Percentiles rank a stretch among this genome's conserved stretches.
These are phyloP conservation scores for Magnusiomyces tetraspermus DNA, from an alignment of 1,139 yeast species.

Conservation along the genomic window DNA sequence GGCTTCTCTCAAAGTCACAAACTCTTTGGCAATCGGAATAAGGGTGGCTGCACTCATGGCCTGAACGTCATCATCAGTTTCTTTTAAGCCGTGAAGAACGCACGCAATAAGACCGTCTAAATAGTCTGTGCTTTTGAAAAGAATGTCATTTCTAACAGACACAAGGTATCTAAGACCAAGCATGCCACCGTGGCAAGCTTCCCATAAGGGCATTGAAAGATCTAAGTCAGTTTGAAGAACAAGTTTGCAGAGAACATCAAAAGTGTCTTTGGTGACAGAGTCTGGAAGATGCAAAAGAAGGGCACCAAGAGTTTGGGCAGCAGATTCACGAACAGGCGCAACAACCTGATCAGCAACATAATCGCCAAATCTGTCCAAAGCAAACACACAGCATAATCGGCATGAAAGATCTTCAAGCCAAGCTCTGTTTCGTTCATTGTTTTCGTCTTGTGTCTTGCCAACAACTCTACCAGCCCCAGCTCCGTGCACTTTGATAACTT, in stretches of 20 bases:
- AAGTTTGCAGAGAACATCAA: slow-evolving; percentile 54
- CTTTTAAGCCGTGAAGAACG: slow-evolving; percentile 78
- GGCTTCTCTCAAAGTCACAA: slow-evolving; percentile 55
- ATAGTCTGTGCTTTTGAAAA: slow-evolving; percentile 43
- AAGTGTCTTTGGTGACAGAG: slow-evolving; percentile 47
- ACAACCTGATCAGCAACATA: slow-evolving; percentile 96
- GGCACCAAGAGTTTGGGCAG: slow-evolving; percentile 92
- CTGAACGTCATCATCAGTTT: slow-evolving; percentile 91
- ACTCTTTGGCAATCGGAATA: slow-evolving; percentile 78
- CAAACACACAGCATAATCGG: slow-evolving; percentile 74
- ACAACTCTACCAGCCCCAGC: slow-evolving; percentile 74
- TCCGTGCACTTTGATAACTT: slow-evolving; percentile 76
- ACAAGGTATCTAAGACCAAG: slow-evolving; percentile 88
- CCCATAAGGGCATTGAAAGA: slow-evolving; percentile 56
- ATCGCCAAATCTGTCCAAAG: slow-evolving; percentile 93
- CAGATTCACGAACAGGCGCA: slow-evolving; percentile 95
- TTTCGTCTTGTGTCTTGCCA: slow-evolving; percentile 52
- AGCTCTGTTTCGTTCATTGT: slow-evolving; percentile 52
- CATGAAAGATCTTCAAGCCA: slow-evolving; percentile 86
- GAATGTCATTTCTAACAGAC: slow-evolving; percentile 73
- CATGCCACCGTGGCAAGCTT: slow-evolving; percentile 97
- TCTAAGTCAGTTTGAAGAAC: slow-evolving; percentile 57
- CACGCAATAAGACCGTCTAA: slow-evolving; percentile 68
- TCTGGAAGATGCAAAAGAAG: slow-evolving; percentile 62
- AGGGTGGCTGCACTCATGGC: slow-evolving; percentile 93